Evolutionary conservation across 2,329 filamentous ascomycete species (phyloP).

Genomic region (Ophiostoma quercus): DNA sequence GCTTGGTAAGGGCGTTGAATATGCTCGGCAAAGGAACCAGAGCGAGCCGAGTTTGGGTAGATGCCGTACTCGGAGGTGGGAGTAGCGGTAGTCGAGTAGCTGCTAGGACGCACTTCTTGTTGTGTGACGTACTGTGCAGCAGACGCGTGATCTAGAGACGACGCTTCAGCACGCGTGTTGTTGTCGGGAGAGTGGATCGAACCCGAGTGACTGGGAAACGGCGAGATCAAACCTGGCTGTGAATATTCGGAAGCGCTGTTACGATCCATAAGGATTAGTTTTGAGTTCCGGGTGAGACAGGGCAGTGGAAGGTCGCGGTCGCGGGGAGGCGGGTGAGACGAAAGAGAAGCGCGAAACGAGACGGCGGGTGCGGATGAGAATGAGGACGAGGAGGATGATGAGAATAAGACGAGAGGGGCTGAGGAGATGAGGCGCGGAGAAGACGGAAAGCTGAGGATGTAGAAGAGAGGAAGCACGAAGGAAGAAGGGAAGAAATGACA

Average conservation of each 20-base stretch:
- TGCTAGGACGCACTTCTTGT: conserved; percentile 65
- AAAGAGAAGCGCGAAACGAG: conserved; percentile 20
- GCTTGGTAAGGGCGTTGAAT: conserved; percentile 79
- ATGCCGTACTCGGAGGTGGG: conserved; percentile 85
- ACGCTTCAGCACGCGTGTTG: conserved; percentile 76
- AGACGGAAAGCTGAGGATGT: background rate
- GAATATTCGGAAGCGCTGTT: conserved; percentile 66
- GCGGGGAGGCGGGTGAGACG: background rate
- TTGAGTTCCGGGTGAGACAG: conserved; percentile 23
- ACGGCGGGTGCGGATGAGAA: background rate
- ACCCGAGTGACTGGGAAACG: conserved; percentile 56
- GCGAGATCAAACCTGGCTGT: conserved; percentile 82
- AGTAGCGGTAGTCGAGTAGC: conserved; percentile 72
- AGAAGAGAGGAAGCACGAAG: conserved; percentile 11
- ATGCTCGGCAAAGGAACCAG: conserved; percentile 81
- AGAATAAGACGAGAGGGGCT: background rate
- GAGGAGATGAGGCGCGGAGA: background rate
- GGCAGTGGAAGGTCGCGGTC: background rate
- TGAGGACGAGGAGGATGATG: background rate
- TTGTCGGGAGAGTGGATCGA: conserved; percentile 33
- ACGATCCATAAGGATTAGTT: conserved; percentile 47
- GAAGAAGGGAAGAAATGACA: background rate
- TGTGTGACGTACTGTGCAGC: conserved; percentile 82
- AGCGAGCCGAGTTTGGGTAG: conserved; percentile 69
- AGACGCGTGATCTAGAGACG: conserved; percentile 84